A percentile compares a stretch with the other conserved stretches of the same genome.
phyloP scores from a whole-genome alignment of 768 basidiomycete genomes.

The Trametes coccinea region DNA sequence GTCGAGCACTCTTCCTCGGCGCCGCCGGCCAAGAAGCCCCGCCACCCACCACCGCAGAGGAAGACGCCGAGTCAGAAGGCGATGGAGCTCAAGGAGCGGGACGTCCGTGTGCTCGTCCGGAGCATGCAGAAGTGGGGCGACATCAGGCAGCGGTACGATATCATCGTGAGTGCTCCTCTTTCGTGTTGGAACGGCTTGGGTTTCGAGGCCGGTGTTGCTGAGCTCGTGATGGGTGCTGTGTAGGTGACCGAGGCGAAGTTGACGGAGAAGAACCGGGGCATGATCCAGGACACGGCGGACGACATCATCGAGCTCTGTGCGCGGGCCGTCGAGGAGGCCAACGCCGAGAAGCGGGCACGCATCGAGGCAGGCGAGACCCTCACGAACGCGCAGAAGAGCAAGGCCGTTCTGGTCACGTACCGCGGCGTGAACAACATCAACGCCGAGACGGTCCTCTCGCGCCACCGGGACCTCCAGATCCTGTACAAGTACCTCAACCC shows the following conservation, averaged over 20 bases:
- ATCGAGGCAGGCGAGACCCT: constrained; percentile 84
- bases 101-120: constrained; percentile 91
- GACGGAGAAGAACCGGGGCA: constrained; percentile 88
- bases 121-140: constrained; percentile 98
- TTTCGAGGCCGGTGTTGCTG: neutral
- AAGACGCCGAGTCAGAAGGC: constrained; percentile 94
- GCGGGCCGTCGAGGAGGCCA: constrained; percentile 81
- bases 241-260: constrained; percentile 90
- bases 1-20: constrained; percentile 69
- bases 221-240: neutral
- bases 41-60: constrained; percentile 67
- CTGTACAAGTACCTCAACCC: constrained; percentile 77
- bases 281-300: constrained; percentile 89
- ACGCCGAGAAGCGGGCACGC: constrained; percentile 73
- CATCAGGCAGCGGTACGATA: constrained; percentile 89
- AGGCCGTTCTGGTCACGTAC: constrained; percentile 92
- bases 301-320: constrained; percentile 88
- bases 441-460: constrained; percentile 93
- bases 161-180: constrained; percentile 68
- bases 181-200: neutral
- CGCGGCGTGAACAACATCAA: constrained; percentile 92
- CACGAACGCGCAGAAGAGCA: constrained; percentile 93
- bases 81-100: constrained; percentile 96
- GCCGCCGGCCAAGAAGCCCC: constrained; percentile 72
- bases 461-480: constrained; percentile 85